Base-by-base conservation (phyloP, 2,329 filamentous ascomycete genomes). In the Fusarium ambrosium region DNA sequence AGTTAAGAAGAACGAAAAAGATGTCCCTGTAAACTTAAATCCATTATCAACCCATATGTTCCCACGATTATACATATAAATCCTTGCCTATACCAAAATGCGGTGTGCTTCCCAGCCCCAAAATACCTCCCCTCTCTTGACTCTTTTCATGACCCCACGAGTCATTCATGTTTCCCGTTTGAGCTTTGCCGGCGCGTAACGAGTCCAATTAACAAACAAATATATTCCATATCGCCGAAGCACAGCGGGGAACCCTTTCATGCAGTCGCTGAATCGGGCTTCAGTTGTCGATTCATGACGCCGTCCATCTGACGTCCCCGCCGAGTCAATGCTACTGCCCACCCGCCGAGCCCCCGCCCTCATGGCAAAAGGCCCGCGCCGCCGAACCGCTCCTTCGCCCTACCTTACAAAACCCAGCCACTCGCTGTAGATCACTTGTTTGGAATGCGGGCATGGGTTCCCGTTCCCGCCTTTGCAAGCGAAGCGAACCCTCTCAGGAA, bases 291-390 rank as follows among this genome's bases (percentile, higher is more conserved):
- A 56, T 56, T 56, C 62, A 64, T 39, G 62, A 41, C 13, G 32
- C 45, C 11, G 14, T 63, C 18, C 39, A 43, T 24, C 39, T 64
- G 45, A 36, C 45, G 20, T 51, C 68, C 64, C 62, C 53, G 69
- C 53, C 43, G 53, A 64, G 58, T 72, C 72, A 72, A 69, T 16
- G 53, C 24, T 32, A 18, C 27, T 20, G 27, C 27, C 27, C 7
- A 27, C 27, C 27, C 27, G 6, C 24, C 24, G 24, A 1, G 24
- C 24, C 24, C 24, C 24, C 22, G 24, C 24, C 24, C 27, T 69
- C 59, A 48, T 66, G 69, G 56, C 51, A 32, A 37, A 72, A 72
- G 64, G 72, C 62, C 69, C 72, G 65, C 69, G 53, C 69, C 69
- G 72, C 65, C 65, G 53, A 74, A 72, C 72, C 68, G 43, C 56